Evolutionary conservation across 1,284 basidiomycete genomes (phyloP), one percentile per base, ranked within the genome.

Genomic region (Tilletia horrida): DNA sequence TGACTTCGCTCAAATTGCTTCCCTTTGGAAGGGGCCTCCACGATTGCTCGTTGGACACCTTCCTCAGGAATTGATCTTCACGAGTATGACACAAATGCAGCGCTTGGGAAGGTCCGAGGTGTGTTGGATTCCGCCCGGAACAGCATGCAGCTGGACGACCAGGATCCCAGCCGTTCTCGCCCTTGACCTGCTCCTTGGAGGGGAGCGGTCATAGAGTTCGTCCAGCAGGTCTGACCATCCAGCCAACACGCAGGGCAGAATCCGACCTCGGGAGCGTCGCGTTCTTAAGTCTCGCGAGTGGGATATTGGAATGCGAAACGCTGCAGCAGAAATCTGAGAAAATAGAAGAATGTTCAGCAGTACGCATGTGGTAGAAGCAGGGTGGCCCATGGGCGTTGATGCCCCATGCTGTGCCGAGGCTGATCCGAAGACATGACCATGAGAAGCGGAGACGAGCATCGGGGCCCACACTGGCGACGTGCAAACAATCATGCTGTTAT

Each of bases 51-150:
- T 11, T 40, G 11, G 35, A 40, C 6, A 40, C 35, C 11, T 40
- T 4, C 4, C 35, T 40, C 6, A 11, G 35, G 35, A 40, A 6
- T 6, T 40, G 35, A 40, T 40, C n/a, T 52, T 52, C 50, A 27
- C 50, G 27, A 52, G 50, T 52, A 52, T 52, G 50, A 52, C 50
- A 52, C 50, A 52, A 52, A 52, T 52, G 50, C 50, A 52, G 21
- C 50, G 50, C 50, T 52, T 52, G 27, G 50, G 23, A 14, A 25
- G n/a, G 50, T 52, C 50, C 50, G 27, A 25, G 50, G 25, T 52
- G 13, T 52, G 35, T 6, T 40, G 35, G 35, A 40, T 40, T n/a
- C 35, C 35, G 35, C 35, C 35, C 35, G 35, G 35, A 40, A 40
- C 35, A 40, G 35, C 35, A 40, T 40, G 35, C 11, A 40, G 35